Base-by-base conservation (phyloP, 768 basidiomycete species). In the Phylloporus scabripes region DNA sequence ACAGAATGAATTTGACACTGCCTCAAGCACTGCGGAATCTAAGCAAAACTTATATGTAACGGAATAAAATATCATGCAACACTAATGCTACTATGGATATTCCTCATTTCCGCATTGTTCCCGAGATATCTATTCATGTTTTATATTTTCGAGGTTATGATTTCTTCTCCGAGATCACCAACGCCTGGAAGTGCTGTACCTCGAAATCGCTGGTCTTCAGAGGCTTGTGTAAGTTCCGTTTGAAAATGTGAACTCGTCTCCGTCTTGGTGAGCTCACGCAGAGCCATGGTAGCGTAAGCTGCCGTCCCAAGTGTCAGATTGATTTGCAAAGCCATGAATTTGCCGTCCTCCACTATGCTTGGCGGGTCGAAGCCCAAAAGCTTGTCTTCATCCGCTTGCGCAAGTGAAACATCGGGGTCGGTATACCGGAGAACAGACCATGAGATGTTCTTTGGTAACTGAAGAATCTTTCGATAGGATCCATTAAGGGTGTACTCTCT, bases 251-350 rank as follows among this genome's bases (percentile, higher is more conserved):
- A 85, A 64, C 91, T 92, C 17, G 94, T 97, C 61, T 97, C 93
- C 29, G 87, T 90, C 72, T 95, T 98, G 12, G 93, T 92, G 38
- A 96, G 81, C 70, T 96, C 92, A 36, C 92, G 81, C 57, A 99
- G 67, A 4, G 94, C 95, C 96, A 99, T 99, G 2, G 96, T 99
- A 2, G 96, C 96, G 68, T 97, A 99, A 5, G 92, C 86, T 0
- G 92, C 88, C 7, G 92, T 91, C 12, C 89, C 92, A 14, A 99
- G 78, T n/a, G 77, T 81, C 46, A 97, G 69, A 33, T 83, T 71
- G 52, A 99, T 81, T 61, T 94, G 93, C 31, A 99, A 70, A 4
- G 95, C 94, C 66, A 83, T 73, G 65, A 95, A 95, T 60, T 81
- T 85, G 21, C 94, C 94, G 41, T 86, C 77, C 46, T 82, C 79